phyloP scores from a whole-genome alignment of 257 asterid species.

The Scutellaria galericulata region DNA sequence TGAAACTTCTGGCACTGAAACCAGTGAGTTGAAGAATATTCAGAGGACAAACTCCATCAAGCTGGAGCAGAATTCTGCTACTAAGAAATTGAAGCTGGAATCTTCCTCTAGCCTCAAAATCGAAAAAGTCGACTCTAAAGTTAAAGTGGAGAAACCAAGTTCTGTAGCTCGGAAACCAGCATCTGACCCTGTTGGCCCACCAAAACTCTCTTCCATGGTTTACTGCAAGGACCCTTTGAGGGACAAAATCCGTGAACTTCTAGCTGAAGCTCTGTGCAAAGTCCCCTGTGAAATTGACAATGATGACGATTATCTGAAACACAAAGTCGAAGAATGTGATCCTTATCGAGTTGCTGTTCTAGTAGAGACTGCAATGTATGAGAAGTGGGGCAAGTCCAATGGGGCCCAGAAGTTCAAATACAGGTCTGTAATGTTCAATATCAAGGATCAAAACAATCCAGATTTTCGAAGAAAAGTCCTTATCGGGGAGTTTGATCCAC shows the following conservation, averaged over 20 bases:
- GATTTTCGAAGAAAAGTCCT: conserved; percentile 81
- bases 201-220: conserved; percentile 58
- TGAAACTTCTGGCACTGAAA: conserved; percentile 46
- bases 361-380: conserved; percentile 60
- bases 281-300: conserved; percentile 49
- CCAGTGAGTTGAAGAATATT: conserved; percentile 42
- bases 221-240: conserved; percentile 62
- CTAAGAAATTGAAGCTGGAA: conserved; percentile 53
- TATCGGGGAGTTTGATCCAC: conserved; percentile 62
- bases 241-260: conserved; percentile 60
- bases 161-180: conserved; percentile 38
- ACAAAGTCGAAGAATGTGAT: conserved; percentile 57
- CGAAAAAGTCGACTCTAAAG: conserved; percentile 43
- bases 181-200: conserved; percentile 41
- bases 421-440: conserved; percentile 63
- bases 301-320: conserved; percentile 49
- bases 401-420: conserved; percentile 64
- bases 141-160: conserved; percentile 53
- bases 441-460: conserved; percentile 59
- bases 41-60: conserved; percentile 57
- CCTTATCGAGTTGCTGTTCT: conserved; percentile 72
- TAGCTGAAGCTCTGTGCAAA: conserved; percentile 61
- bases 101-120: conserved; percentile 41
- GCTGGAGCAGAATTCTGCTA: conserved; percentile 46
- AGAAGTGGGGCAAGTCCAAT: conserved; percentile 63